Base-by-base conservation (phyloP, 768 basidiomycete species). In the Sporobolomyces roseus region DNA sequence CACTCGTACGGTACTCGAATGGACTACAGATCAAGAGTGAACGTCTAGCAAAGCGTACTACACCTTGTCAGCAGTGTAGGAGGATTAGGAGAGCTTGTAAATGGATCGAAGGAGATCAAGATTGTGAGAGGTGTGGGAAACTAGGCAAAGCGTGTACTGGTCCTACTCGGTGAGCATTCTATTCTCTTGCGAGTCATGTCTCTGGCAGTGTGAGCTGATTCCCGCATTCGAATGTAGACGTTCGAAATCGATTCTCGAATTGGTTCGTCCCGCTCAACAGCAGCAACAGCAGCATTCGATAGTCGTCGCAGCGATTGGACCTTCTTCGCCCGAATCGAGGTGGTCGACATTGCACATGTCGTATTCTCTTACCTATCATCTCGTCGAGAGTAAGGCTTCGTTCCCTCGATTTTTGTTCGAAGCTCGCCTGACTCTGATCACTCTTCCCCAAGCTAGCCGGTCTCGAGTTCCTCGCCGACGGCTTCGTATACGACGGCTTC, bases 51-150 rank as follows among this genome's bases (percentile, higher is more conserved):
- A 54, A 54, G 5, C 52, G 52, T 33, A 54, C 6, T 7, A 56
- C 38, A 41, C 9, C 38, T 41, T 41, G 61, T n/a, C n/a, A 38
- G 50, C 35, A 41, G 14, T 61, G 61, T 41, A 49, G 61, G n/a
- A 36, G 19, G 12, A 19, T 52, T 6, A 50, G 61, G 50, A 51
- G 61, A 35, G 61, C 49, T 48, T 61, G 61, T 19, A n/a, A 36
- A 6, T 61, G 61, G 61, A 9, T 38, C 35, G 35, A 27, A 13
- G 27, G 36, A 4, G n/a, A 16, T 41, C 38, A 41, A 17, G 38
- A 9, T 10, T 61, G 61, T 36, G 61, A 51, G 61, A 25, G 49
- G 35, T 61, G 61, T 23, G 0, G 1, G 21, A 27, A 27, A 33
- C 19, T 35, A n/a, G 49, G 49, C 6, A 27, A 0, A 4, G 49